Percentiles rank a stretch among this genome's conserved stretches.
phyloP scores from a whole-genome alignment of 2,329 filamentous ascomycete genomes.

The Neofusicoccum ribis region DNA sequence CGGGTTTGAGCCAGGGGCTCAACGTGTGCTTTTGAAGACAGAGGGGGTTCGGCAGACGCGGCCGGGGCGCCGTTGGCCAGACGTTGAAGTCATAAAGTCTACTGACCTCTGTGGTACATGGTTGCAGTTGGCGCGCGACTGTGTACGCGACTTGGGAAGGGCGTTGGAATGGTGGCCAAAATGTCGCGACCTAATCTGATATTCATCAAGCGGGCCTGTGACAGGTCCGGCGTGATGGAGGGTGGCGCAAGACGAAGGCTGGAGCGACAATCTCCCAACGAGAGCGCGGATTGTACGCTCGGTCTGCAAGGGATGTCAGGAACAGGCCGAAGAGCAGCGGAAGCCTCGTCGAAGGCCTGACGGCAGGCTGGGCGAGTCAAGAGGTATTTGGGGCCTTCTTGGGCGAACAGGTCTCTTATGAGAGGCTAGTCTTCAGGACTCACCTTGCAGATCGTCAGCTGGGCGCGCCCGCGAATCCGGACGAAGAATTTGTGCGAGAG shows the following conservation, averaged over 20 bases:
- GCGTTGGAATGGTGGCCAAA: slow-evolving; percentile 35
- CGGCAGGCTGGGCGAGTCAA: background rate
- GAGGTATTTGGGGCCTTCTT: slow-evolving; percentile 5
- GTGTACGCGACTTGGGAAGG: slow-evolving; percentile 36
- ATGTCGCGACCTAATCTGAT: slow-evolving; percentile 19
- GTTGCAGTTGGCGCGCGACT: slow-evolving; percentile 31
- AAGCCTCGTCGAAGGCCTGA: slow-evolving; percentile 20
- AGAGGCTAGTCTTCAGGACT: slow-evolving; percentile 15
- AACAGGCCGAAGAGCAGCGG: slow-evolving; percentile 20
- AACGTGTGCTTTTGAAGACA: slow-evolving; percentile 34
- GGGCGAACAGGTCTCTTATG: background rate
- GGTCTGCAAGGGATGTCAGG: slow-evolving; percentile 32
- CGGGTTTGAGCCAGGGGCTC: slow-evolving; percentile 23
- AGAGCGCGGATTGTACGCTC: slow-evolving; percentile 28
- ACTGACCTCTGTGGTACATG: slow-evolving; percentile 36
- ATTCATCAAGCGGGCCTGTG: slow-evolving; percentile 25
- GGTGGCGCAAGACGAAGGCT: slow-evolving; percentile 21
- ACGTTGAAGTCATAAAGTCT: slow-evolving; percentile 29
- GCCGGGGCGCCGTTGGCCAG: slow-evolving; percentile 16
- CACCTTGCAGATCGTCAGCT: slow-evolving; percentile 31
- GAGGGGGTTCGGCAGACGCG: slow-evolving; percentile 21
- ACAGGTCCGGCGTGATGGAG: slow-evolving; percentile 24
- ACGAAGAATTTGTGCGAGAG: slow-evolving; percentile 25
- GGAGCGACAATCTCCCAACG: slow-evolving; percentile 25
- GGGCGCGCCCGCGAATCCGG: slow-evolving; percentile 23